Base-by-base conservation (phyloP, 768 basidiomycete genomes). In the Pulveroboletus sp. region DNA sequence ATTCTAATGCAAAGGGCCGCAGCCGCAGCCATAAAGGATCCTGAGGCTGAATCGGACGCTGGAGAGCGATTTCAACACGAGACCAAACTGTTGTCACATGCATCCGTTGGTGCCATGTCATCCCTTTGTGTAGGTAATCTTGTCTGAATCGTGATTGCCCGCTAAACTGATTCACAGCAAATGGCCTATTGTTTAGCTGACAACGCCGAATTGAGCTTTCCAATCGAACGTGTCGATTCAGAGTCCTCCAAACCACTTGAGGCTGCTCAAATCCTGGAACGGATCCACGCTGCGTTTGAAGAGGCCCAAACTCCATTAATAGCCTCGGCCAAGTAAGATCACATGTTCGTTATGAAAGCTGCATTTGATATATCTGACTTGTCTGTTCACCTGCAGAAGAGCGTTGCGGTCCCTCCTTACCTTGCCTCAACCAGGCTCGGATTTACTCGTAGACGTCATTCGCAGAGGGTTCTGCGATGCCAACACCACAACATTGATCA, bases 81-180 rank as follows among this genome's bases (percentile, higher is more conserved):
- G 64, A 85, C 85, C 2, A 74, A 77, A 35, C 56, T 82, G 46
- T 71, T 96, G 24, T 92, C 90, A 0, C 75, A 83, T 58, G 90
- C 93, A 14, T 86, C 93, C 16, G 78, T 86, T n/a, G 85, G 90
- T 32, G 89, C 93, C 4, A 71, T 95, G 70, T 82, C 89, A n/a
- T 81, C 90, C 9, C 77, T 95, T 51, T 89, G 87, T 62, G 93
- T 95, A 59, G 72, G 93, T 17, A 14, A 24, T 41, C 31, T 35
- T 32, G 12, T 16, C 39, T 20, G 22, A 31, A 48, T 42, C 35
- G 35, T 58, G 24, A 19, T 17, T 4, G 2, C 22, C 41, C 24
- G 36, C 35, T 48, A 2, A 50, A 29, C 17, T 13, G n/a, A 9
- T 37, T 35, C 49, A 17, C 62, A 95, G 92, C 80, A 81, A 73